Base-by-base conservation (phyloP, 2,329 filamentous ascomycete species). In the Cladophialophora carrionii region DNA sequence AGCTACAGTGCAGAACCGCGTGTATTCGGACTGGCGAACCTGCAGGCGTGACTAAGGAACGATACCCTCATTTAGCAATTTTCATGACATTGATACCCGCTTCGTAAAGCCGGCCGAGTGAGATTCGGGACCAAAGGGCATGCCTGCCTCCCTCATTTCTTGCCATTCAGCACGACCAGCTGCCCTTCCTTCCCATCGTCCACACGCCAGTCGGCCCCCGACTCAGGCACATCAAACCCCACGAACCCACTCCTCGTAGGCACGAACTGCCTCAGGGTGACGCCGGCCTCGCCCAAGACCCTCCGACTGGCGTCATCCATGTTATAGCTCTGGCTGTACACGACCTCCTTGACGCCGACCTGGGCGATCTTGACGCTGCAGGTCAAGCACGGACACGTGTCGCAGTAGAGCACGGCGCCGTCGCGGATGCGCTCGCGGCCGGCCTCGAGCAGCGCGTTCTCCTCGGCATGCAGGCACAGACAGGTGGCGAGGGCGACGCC, bases 301-400 rank as follows among this genome's bases (percentile, higher is more conserved):
- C 86, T 85, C 8, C 93, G 92, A 43, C 92, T 90, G 76, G 91
- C 87, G 48, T 82, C 85, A 74, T 99, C 95, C 89, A 99, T 97
- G 76, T 94, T 94, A 76, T 99, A 99, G 29, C 90, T 88, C 75
- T 96, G 90, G 70, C 88, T 93, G 74, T 96, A 99, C 14, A 99
- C 93, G 14, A 99, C 95, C 81, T 99, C 95, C 49, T 86, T 87
- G 70, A 99, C 96, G 20, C 95, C 95, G 7, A 98, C 92, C 80
- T 99, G 95, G 24, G 92, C 91, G 74, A 99, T 98, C 81, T 99
- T 99, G 81, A 99, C 96, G 73, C 92, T 96, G 78, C 95, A 99
- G 2, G 95, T 99, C 76, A 99, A 82, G 76, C 95, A 99, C 3
- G 95, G 95, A 77, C 95, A 99, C 71, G 93, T 97, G 75, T 97